phyloP scores from a whole-genome alignment of 176 grass and related monocot species.

The Saccharum officinarum region DNA sequence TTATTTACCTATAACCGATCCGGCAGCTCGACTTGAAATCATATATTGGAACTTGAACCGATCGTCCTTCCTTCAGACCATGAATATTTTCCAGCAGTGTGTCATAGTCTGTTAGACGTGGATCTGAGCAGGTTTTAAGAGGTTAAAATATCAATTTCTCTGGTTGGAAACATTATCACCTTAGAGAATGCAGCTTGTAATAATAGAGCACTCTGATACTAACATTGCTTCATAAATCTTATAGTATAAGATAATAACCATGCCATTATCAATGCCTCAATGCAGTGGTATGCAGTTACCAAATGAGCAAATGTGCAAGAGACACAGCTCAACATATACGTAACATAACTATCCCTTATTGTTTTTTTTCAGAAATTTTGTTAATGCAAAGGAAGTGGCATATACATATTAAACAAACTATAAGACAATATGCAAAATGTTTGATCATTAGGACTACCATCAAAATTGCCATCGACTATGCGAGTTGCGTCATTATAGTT shows the following conservation, averaged over 20 bases:
- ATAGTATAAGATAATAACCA: background rate
- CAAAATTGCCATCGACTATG: conserved; percentile 95
- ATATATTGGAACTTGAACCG: conserved; percentile 94
- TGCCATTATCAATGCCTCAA: background rate
- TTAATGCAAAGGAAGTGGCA: background rate
- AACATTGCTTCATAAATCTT: background rate
- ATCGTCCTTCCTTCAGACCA: conserved; percentile 80
- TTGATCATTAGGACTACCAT: conserved; percentile 57
- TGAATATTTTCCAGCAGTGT: conserved; percentile 92
- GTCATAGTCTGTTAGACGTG: conserved; percentile 89
- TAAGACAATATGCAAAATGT: background rate
- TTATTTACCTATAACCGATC: conserved; percentile 74
- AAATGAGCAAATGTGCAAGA: background rate
- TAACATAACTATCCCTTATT: background rate
- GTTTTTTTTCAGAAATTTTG: no score
- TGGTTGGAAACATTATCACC: background rate
- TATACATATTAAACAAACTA: background rate
- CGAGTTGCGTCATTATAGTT: conserved; percentile 91
- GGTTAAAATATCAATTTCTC: background rate
- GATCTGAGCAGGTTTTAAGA: conserved; percentile 60
- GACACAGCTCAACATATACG: background rate
- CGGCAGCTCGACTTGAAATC: conserved; percentile 87
- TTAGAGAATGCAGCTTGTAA: conserved; percentile 1
- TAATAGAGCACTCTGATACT: background rate
- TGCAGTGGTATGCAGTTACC: conserved; percentile 16